Percentiles rank a stretch among this genome's conserved stretches.
Conservation (phyloP, 2,329 filamentous ascomycete genomes). For the Calonectria pauciramosa region DNA sequence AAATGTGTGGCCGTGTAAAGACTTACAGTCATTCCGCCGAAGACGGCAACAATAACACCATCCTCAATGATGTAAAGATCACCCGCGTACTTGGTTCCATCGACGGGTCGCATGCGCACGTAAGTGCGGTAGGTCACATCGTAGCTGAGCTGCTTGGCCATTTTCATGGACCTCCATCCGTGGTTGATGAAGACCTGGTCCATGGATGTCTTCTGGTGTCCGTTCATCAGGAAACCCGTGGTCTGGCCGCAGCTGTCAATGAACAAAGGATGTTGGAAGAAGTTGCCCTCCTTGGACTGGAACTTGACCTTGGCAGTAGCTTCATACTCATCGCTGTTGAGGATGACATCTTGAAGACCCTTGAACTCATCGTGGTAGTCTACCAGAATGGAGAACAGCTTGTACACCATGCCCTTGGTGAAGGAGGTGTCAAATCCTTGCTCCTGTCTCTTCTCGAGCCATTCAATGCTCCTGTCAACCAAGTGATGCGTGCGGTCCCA, state of each 20-base stretch:
- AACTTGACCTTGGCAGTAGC: conserved; percentile 2
- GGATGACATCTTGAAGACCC: not conserved
- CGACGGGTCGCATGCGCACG: conserved; percentile 9
- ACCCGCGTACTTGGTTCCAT: conserved; percentile 7
- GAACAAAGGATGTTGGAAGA: not conserved
- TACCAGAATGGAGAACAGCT: conserved; percentile 1
- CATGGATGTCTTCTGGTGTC: not conserved
- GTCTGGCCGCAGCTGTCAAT: conserved; percentile 7
- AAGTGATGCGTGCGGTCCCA: conserved; percentile 6
- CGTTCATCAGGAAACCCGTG: conserved; percentile 18
- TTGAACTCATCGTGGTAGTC: conserved; percentile 12
- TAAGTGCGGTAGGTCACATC: conserved; percentile 5
- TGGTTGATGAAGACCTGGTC: conserved; percentile 14
- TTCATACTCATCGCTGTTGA: conserved; percentile 12
- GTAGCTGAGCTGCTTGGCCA: not conserved
- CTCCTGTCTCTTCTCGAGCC: conserved; percentile 1
- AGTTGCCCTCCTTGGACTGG: not conserved
- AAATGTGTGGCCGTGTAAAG: not conserved
- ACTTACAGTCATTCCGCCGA: conserved; percentile 7
- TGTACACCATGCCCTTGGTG: conserved; percentile 12
- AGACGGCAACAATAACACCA: conserved; percentile 6
- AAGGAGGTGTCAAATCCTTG: conserved; percentile 2
- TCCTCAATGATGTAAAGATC: conserved; percentile 11
- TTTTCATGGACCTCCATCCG: conserved; percentile 3
- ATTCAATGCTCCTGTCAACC: conserved; percentile 10